These are phyloP conservation scores for Misopates orontium DNA, from an alignment of 257 asterid species.

Conservation along the genomic window DNA sequence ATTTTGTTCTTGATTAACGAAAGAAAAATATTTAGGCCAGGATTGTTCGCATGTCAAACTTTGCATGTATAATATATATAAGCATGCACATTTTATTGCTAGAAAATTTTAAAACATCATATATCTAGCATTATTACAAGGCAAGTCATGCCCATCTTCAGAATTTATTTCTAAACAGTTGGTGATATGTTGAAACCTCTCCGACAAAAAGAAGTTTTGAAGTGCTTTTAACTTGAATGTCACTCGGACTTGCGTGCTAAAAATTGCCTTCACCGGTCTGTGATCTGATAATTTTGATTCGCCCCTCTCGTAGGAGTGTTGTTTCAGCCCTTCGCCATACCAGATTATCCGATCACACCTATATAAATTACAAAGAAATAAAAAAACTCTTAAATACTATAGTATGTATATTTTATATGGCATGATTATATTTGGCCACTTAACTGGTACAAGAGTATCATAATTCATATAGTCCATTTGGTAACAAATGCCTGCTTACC, in stretches of 20 bases:
- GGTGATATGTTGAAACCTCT: constrained; percentile 39
- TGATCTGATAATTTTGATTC: constrained; percentile 70
- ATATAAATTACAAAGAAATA: background rate
- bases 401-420: too few species aligned
- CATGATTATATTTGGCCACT: too few species aligned
- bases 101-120: background rate
- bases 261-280: constrained; percentile 59
- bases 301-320: constrained; percentile 47
- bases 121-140: constrained; percentile 26
- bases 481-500: too few species aligned
- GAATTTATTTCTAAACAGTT: background rate
- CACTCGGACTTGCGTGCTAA: constrained; percentile 41
- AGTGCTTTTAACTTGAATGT: constrained; percentile 33
- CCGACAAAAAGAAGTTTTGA: constrained; percentile 46
- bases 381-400: background rate
- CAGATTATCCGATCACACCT: constrained; percentile 80
- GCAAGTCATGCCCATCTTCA: constrained; percentile 23
- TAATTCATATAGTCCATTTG: too few species aligned
- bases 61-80: too few species aligned
- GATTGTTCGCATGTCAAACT: too few species aligned
- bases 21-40: too few species aligned
- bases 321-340: constrained; percentile 61
- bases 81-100: too few species aligned
- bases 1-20: too few species aligned
- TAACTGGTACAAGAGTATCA: too few species aligned